Conservation (phyloP, 306 rosid genomes). For the Herpetospermum pedunculosum region DNA sequence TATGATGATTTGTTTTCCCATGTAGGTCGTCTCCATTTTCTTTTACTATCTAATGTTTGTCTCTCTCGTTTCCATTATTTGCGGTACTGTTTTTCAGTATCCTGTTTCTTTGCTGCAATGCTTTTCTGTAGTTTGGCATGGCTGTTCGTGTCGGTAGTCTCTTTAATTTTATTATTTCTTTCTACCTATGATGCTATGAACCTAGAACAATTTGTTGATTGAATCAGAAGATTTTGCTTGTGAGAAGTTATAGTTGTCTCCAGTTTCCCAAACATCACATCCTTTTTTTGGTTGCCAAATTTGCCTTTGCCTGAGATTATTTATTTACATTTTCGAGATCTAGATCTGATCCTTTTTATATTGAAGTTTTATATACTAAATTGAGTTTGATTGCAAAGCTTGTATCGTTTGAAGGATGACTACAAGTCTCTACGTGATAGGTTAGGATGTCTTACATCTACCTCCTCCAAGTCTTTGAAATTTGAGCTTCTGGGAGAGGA, state of each 20-base stretch:
- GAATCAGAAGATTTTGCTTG: slow-evolving; percentile 8
- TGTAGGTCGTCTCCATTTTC: slow-evolving; percentile 1
- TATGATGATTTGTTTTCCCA: background rate
- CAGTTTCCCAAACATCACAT: background rate
- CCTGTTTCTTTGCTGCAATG: slow-evolving; percentile 9
- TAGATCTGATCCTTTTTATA: background rate
- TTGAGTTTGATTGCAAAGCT: background rate
- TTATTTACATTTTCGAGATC: background rate
- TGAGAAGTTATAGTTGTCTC: background rate
- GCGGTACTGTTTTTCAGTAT: slow-evolving; percentile 8
- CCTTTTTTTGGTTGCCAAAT: background rate
- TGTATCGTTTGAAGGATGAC: background rate
- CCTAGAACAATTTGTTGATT: background rate
- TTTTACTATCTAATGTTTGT: background rate
- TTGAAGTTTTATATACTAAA: background rate
- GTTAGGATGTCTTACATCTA: background rate
- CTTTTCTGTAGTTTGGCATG: slow-evolving; percentile 3
- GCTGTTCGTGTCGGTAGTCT: background rate
- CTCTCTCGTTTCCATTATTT: slow-evolving; percentile 9
- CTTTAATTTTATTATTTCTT: background rate
- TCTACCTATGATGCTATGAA: background rate
- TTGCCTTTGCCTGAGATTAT: background rate
- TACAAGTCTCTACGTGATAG: background rate
- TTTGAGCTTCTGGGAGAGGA: background rate
- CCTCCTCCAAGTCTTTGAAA: background rate